Conservation (phyloP, 805 yeast species). For the Ogataea corticis region DNA sequence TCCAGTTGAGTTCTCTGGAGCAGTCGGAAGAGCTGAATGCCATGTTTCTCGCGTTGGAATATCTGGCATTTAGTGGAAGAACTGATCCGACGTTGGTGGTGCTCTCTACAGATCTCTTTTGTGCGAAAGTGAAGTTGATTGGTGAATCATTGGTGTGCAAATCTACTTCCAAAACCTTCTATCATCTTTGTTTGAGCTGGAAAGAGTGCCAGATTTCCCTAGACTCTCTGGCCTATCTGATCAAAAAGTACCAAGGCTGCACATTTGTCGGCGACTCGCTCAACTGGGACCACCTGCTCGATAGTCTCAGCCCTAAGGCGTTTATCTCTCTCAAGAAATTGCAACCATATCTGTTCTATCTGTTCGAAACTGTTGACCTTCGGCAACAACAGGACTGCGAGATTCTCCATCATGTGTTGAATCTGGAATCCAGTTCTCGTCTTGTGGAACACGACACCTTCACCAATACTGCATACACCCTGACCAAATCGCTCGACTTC, state of each 20-base stretch:
- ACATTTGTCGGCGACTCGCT: conserved; percentile 1
- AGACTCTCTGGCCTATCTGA: conserved; percentile 2
- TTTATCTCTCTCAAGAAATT: not conserved
- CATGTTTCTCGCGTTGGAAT: conserved; percentile 11
- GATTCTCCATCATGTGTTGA: not conserved
- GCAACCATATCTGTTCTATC: not conserved
- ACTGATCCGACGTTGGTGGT: conserved; percentile 9
- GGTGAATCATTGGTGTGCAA: conserved; percentile 11
- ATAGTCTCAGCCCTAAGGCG: not conserved
- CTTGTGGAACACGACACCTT: not conserved
- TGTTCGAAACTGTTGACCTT: not conserved
- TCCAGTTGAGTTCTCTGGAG: not conserved
- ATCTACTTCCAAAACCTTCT: conserved; percentile 12
- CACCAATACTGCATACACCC: not conserved
- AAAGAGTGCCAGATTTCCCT: conserved; percentile 1
- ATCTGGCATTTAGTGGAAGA: conserved; percentile 2
- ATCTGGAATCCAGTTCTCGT: not conserved
- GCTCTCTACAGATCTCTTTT: not conserved
- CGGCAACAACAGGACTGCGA: not conserved
- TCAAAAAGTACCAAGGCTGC: conserved; percentile 2
- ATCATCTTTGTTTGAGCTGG: conserved; percentile 9
- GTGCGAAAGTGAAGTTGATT: not conserved
- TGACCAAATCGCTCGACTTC: not conserved
- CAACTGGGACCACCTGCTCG: conserved; percentile 6
- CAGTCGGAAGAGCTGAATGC: conserved; percentile 6